Evolutionary conservation across 495 filamentous ascomycete species (phyloP), one percentile per base, ranked within the genome.

Genomic region (Penicillium silybi): DNA sequence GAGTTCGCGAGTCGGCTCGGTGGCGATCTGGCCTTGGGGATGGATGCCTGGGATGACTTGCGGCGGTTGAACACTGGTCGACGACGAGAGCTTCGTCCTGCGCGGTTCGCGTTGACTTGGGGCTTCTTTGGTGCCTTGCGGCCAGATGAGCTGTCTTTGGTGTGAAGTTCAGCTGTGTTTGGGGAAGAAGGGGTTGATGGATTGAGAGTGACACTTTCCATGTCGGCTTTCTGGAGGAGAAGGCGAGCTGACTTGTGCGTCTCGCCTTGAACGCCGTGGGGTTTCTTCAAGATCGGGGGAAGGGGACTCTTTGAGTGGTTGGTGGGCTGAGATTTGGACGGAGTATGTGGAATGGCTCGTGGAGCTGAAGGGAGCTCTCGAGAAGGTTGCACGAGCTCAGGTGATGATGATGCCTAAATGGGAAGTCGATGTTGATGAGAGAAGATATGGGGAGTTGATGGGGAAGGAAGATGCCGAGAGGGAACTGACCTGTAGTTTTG

Each of bases 281-380:
- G 57, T 32, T 72, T 74, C 56, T 73, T 76, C 23, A 76, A 48
- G 11, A 76, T 74, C 2, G 73, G 62, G 16, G 58, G 67, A n/a
- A 69, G 64, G 20, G 64, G 56, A 29, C 27, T 39, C 46, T 61
- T 38, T 19, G 23, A 41, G 2, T 46, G 34, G 29, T 25, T 54
- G 19, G 23, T 42, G 1, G 57, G 46, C 18, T 51, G 43, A 2
- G 39, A 44, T n/a, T 46, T 59, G n/a, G 45, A 27, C 29, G 46
- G 22, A 27, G 49, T 11, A 7, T 26, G 20, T 11, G n/a, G 25
- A 1, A 48, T 39, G 19, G 35, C 10, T 26, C 51, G 44, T 20
- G 43, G 46, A 23, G 22, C 18, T n/a, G 41, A 26, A 3, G 19
- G 17, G 7, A 43, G 18, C 20, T 13, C 9, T 4, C 3, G 29